Percentiles rank a stretch among this genome's conserved stretches.
Conservation (phyloP, 192 early-diverging fungal species). For the Backusella mclennaniae region DNA sequence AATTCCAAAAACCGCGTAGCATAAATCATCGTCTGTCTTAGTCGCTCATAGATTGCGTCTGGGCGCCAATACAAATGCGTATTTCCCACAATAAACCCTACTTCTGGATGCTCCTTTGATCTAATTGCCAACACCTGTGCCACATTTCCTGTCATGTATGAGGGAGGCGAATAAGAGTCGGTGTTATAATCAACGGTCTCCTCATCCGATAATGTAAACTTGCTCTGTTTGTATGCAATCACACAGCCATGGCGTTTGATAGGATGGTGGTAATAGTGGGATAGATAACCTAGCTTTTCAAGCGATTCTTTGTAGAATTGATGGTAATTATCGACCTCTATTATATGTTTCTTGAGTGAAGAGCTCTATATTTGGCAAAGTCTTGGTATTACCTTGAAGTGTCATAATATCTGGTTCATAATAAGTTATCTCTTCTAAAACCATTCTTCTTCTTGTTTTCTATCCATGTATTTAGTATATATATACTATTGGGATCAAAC, state of each 20-base stretch:
- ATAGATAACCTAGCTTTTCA: conserved; percentile 22
- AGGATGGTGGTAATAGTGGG: conserved; percentile 15
- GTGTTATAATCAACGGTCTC: conserved; percentile 29
- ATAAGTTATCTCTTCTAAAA: conserved; percentile 31
- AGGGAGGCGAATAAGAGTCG: conserved; percentile 6
- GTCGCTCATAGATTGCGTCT: conserved; percentile 31
- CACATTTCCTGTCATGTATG: conserved; percentile 34
- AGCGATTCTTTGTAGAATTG: conserved; percentile 24
- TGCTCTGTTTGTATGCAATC: conserved; percentile 22
- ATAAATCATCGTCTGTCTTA: conserved; percentile 28
- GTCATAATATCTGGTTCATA: conserved; percentile 34
- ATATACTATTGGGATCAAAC: background rate
- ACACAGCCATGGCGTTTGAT: conserved; percentile 35
- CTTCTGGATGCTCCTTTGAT: background rate
- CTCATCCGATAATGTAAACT: conserved; percentile 9
- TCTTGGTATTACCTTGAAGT: conserved; percentile 29
- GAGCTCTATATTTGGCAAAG: background rate
- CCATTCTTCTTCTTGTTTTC: conserved; percentile 37
- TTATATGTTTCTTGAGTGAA: no score
- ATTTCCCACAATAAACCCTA: conserved; percentile 33
- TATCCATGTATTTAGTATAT: conserved; percentile 1
- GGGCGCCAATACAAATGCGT: conserved; percentile 41
- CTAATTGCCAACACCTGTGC: conserved; percentile 23
- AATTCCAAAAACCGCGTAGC: background rate
- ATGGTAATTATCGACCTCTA: conserved; percentile 39